Conservation (phyloP, 495 filamentous ascomycete genomes). For the Penicillium taxi region DNA sequence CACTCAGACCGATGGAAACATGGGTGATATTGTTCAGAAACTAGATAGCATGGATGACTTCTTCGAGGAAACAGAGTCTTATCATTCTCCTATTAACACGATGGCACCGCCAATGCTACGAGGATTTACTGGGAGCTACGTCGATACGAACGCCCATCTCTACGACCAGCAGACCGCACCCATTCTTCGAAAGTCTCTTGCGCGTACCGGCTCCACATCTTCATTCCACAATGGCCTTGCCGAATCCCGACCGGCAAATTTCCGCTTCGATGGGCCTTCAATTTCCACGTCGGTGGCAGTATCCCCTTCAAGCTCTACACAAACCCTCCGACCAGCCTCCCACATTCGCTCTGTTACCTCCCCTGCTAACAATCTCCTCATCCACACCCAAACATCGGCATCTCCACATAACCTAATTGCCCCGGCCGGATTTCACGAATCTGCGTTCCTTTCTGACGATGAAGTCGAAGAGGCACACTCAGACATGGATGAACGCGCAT, state of each 20-base stretch:
- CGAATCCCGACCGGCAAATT: constrained; percentile 53
- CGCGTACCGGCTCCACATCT: constrained; percentile 57
- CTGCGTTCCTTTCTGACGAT: constrained; percentile 52
- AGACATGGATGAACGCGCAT: constrained; percentile 41
- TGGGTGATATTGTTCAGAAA: constrained; percentile 80
- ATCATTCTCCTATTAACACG: constrained; percentile 36
- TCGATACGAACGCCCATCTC: constrained; percentile 72
- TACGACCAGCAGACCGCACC: constrained; percentile 93
- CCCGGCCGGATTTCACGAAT: constrained; percentile 27
- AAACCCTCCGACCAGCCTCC: constrained; percentile 44
- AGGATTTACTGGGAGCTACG: constrained; percentile 54
- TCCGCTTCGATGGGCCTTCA: constrained; percentile 54
- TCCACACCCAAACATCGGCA: constrained; percentile 27
- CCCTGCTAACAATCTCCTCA: constrained; percentile 51
- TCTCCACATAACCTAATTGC: constrained; percentile 22
- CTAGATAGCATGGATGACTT: constrained; percentile 93
- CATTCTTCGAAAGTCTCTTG: constrained; percentile 76
- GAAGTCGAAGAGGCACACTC: constrained; percentile 43
- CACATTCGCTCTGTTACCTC: constrained; percentile 71
- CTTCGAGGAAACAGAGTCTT: constrained; percentile 62
- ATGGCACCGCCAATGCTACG: constrained; percentile 48
- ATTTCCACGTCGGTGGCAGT: constrained; percentile 42
- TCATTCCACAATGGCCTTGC: constrained; percentile 87
- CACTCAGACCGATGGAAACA: constrained; percentile 64
- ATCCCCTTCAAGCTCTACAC: constrained; percentile 16